Percentiles rank a stretch among this genome's conserved stretches.
phyloP scores from a whole-genome alignment of 2,329 filamentous ascomycete species.

The Colletotrichum sp. region DNA sequence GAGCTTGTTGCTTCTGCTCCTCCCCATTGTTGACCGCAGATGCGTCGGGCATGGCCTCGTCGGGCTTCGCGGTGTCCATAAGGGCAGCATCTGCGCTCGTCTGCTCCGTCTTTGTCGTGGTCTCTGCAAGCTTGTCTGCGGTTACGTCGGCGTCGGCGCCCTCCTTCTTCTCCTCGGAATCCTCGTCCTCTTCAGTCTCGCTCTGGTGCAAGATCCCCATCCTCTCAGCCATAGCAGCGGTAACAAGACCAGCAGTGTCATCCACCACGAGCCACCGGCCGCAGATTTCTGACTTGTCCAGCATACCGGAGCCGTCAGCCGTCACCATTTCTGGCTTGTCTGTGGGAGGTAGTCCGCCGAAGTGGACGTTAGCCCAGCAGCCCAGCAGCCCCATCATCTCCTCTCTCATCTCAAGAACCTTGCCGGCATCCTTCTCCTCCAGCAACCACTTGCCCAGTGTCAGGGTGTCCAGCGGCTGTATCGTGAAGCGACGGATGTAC shows the following conservation, averaged over 20 bases:
- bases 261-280: constrained; percentile 82
- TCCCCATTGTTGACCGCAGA: not conserved
- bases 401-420: constrained; percentile 39
- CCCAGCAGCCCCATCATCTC: constrained; percentile 67
- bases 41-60: not conserved
- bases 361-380: constrained; percentile 91
- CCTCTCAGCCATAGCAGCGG: constrained; percentile 84
- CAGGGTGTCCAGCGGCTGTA: constrained; percentile 82
- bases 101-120: not conserved
- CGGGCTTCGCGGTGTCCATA: not conserved
- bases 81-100: not conserved
- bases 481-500: constrained; percentile 86
- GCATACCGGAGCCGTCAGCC: constrained; percentile 65
- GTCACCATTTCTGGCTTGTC: constrained; percentile 19
- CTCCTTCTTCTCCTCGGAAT: constrained; percentile 30
- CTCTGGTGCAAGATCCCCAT: constrained; percentile 77
- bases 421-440: constrained; percentile 46
- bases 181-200: constrained; percentile 31
- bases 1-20: not conserved
- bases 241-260: constrained; percentile 82
- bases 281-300: constrained; percentile 61
- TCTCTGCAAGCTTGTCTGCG: constrained; percentile 1
- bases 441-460: constrained; percentile 79
- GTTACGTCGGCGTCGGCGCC: constrained; percentile 8
- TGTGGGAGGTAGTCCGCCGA: constrained; percentile 50